A percentile compares a stretch with the other conserved stretches of the same genome.
Evolutionary conservation across 179 eudicot species (phyloP).

Genomic region (Kewa caespitosa): DNA sequence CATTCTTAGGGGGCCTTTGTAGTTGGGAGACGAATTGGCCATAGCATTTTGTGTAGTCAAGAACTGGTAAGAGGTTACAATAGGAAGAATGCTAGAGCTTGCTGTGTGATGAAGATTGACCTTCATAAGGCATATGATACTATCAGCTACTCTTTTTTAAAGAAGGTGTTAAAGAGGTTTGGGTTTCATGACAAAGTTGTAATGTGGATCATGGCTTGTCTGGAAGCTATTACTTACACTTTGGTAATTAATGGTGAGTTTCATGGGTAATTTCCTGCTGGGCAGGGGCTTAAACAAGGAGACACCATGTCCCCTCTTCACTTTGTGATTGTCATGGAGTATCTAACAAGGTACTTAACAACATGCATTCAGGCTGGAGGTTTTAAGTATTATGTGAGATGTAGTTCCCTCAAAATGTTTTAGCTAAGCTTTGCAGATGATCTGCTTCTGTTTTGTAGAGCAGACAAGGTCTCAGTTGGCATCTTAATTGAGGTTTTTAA

Average conservation of each 20-base stretch:
- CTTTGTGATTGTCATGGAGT: neutral
- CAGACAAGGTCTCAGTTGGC: neutral
- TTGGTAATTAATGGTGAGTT: neutral
- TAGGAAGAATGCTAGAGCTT: neutral
- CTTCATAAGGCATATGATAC: slow-evolving; percentile 4
- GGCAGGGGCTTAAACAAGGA: neutral
- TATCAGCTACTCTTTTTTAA: neutral
- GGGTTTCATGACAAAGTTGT: neutral
- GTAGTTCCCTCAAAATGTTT: neutral
- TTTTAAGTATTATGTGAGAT: neutral
- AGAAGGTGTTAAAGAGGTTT: no score
- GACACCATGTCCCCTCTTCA: no score
- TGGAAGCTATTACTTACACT: neutral
- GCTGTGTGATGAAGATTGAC: slow-evolving; percentile 2
- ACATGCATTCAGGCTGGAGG: neutral
- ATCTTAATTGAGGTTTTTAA: neutral
- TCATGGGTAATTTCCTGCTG: neutral
- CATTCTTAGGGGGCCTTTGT: neutral
- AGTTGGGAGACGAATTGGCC: neutral
- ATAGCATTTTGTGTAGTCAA: neutral
- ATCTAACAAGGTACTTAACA: neutral
- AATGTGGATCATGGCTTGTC: neutral
- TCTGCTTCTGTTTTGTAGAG: neutral
- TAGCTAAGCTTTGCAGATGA: slow-evolving; percentile 2
- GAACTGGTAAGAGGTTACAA: neutral